Conservation (phyloP, 208 protist species). For the Leishmania braziliensis region DNA sequence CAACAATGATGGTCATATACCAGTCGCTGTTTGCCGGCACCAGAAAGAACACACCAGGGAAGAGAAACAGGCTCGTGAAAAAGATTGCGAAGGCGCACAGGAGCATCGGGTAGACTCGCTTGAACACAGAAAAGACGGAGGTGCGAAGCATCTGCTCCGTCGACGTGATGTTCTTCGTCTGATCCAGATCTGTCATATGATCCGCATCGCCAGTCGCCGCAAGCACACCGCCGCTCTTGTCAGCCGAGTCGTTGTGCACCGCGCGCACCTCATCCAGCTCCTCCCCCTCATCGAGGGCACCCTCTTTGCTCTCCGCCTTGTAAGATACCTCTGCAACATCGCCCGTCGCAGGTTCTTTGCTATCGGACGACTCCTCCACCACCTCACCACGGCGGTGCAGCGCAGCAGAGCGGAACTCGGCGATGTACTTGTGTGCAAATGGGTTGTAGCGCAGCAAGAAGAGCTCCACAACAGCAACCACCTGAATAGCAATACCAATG, state of each 20-base stretch:
- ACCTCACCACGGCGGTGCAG: neutral
- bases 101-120: conserved; percentile 73
- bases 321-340: conserved; percentile 13
- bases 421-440: conserved; percentile 74
- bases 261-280: conserved; percentile 38
- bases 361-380: conserved; percentile 1
- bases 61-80: conserved; percentile 63
- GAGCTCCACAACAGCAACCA: conserved; percentile 46
- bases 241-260: conserved; percentile 11
- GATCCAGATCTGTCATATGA: conserved; percentile 56
- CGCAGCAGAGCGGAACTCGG: conserved; percentile 57
- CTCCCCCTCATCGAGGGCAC: conserved; percentile 20
- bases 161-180: conserved; percentile 56
- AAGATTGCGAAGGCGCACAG: conserved; percentile 64
- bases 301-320: conserved; percentile 33
- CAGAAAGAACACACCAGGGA: conserved; percentile 71
- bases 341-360: conserved; percentile 21
- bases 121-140: conserved; percentile 41
- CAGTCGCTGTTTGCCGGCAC: conserved; percentile 41
- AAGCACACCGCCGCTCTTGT: conserved; percentile 39
- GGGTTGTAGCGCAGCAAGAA: conserved; percentile 53
- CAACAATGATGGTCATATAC: conserved; percentile 63
- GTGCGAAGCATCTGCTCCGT: conserved; percentile 67
- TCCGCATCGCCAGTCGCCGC: conserved; percentile 50
- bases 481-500: conserved; percentile 62